These are phyloP conservation scores for Microcyclosporella mali DNA, from an alignment of 2,329 filamentous ascomycete genomes.

Conservation along the genomic window DNA sequence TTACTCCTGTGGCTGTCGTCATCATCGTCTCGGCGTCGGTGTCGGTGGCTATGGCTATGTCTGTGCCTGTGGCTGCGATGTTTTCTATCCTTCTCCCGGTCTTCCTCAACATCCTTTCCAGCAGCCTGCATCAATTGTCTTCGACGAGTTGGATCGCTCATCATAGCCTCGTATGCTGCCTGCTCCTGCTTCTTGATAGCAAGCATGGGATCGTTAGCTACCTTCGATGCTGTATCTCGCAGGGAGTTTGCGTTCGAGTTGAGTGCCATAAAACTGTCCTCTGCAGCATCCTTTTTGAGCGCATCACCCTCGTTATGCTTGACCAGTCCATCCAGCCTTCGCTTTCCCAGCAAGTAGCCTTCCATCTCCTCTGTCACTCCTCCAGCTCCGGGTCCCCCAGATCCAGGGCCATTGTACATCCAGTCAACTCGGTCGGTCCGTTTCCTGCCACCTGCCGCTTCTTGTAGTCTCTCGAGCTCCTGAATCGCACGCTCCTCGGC, in stretches of 20 bases:
- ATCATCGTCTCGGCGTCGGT: constrained; percentile 9
- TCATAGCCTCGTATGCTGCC: constrained; percentile 53
- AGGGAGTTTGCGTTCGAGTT: constrained; percentile 59
- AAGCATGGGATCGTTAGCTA: constrained; percentile 82
- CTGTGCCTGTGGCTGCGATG: constrained; percentile 25
- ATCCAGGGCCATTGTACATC: constrained; percentile 91
- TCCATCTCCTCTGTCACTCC: constrained; percentile 75
- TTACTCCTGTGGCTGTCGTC: constrained; percentile 29
- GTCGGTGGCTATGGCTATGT: constrained; percentile 20
- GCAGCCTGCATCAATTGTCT: constrained; percentile 56
- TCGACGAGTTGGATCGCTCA: constrained; percentile 66
- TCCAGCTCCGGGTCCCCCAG: constrained; percentile 64
- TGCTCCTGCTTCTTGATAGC: constrained; percentile 86
- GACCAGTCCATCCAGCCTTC: constrained; percentile 79
- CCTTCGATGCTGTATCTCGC: constrained; percentile 76
- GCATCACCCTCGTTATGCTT: constrained; percentile 76
- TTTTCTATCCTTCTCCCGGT: constrained; percentile 23
- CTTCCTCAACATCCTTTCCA: constrained; percentile 27
- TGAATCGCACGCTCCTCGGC: constrained; percentile 90
- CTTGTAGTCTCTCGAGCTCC: constrained; percentile 83
- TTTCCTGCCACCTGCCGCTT: constrained; percentile 77
- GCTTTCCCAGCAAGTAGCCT: constrained; percentile 85
- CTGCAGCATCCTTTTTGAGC: constrained; percentile 59
- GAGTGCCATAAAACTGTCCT: constrained; percentile 52
- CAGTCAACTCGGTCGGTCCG: constrained; percentile 83